Percentiles rank a stretch among this genome's conserved stretches.
These are phyloP conservation scores for Shiraia sp. DNA, from an alignment of 2,329 filamentous ascomycete genomes.

Conservation along the genomic window DNA sequence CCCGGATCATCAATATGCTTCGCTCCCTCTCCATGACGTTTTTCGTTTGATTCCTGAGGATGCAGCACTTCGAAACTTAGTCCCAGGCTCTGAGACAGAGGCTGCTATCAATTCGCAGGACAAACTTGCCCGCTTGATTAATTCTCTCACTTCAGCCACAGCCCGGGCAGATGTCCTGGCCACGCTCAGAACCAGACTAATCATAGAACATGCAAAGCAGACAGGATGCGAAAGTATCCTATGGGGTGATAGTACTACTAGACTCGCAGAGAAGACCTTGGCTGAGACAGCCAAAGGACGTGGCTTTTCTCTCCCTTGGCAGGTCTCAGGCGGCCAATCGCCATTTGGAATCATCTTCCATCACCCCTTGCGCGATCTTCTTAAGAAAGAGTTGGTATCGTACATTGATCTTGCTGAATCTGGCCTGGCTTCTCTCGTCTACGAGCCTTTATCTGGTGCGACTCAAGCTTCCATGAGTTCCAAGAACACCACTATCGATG, in stretches of 20 bases:
- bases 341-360: slow-evolving; percentile 65
- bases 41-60: slow-evolving; percentile 28
- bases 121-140: slow-evolving; percentile 58
- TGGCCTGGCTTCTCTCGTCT: slow-evolving; percentile 51
- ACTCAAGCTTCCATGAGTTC: slow-evolving; percentile 59
- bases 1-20: slow-evolving; percentile 66
- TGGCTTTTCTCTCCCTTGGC: slow-evolving; percentile 80
- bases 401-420: slow-evolving; percentile 64
- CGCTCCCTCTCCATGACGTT: slow-evolving; percentile 66
- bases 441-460: slow-evolving; percentile 23
- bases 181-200: slow-evolving; percentile 71
- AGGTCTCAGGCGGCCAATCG: slow-evolving; percentile 73
- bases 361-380: slow-evolving; percentile 82
- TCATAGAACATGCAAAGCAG: slow-evolving; percentile 58
- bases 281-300: slow-evolving; percentile 89
- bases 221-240: slow-evolving; percentile 71
- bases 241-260: slow-evolving; percentile 84
- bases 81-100: slow-evolving; percentile 8
- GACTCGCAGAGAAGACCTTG: slow-evolving; percentile 82
- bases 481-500: slow-evolving; percentile 84
- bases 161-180: slow-evolving; percentile 74
- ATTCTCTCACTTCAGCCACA: slow-evolving; percentile 70
- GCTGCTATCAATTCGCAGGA: slow-evolving; percentile 11
- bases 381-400: slow-evolving; percentile 75
- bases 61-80: slow-evolving; percentile 22